A percentile compares a stretch with the other conserved stretches of the same genome.
phyloP scores from a whole-genome alignment of 2,329 filamentous ascomycete species.

The Achaetomium macrosporum region DNA sequence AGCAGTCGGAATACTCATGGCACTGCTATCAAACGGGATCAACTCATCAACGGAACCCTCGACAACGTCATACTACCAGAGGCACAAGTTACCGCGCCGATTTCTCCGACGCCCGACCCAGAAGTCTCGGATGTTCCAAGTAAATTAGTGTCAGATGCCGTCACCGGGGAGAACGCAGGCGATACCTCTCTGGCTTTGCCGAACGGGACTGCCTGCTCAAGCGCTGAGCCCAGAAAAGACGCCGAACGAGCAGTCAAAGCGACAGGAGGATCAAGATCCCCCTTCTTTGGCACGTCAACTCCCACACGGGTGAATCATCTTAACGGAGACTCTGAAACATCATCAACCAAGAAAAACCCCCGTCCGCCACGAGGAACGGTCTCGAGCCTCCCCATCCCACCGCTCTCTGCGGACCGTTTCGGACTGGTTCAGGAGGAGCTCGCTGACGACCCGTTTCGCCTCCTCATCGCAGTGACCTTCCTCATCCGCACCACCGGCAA shows the following conservation, averaged over 20 bases:
- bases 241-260: constrained; percentile 5
- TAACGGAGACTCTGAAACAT: constrained; percentile 1
- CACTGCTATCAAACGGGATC: neutral
- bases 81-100: neutral
- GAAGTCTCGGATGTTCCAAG: neutral
- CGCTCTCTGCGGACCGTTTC: constrained; percentile 57
- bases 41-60: neutral
- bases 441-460: constrained; percentile 66
- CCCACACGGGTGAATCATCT: neutral
- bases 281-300: constrained; percentile 28
- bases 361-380: constrained; percentile 38
- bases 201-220: neutral
- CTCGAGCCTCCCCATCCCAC: constrained; percentile 60
- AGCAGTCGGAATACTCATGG: neutral
- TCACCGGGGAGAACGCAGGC: neutral
- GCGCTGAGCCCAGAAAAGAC: neutral
- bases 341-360: constrained; percentile 12
- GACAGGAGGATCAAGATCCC: constrained; percentile 29
- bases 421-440: constrained; percentile 82
- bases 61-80: neutral
- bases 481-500: constrained; percentile 74
- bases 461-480: constrained; percentile 78
- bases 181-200: neutral
- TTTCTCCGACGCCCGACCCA: neutral
- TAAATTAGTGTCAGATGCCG: neutral